Base-by-base conservation (phyloP, 2,329 filamentous ascomycete genomes). In the Fusarium mexicanum region DNA sequence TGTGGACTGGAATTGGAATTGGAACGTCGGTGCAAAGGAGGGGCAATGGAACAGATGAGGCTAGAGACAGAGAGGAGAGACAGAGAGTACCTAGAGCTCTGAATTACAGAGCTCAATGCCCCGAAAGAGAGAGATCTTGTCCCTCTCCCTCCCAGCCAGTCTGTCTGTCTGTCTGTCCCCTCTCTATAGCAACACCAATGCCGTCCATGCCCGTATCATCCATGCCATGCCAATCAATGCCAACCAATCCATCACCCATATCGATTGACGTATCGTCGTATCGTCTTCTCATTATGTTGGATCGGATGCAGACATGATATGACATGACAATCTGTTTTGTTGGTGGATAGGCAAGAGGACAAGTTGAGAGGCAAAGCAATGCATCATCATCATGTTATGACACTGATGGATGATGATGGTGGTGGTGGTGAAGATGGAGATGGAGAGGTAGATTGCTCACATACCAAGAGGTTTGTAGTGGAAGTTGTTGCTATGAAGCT, bases 211-310 rank as follows among this genome's bases (percentile, higher is more conserved):
- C 29, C 29, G 41, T 40, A 13, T n/a, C 35, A 24, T 55, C 63
- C 63, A 35, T 54, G 31, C 29, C 54, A 54, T 54, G 31, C 29
- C 54, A 54, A 57, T 67, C 54, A 44, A 57, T 67, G 53, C 24
- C 35, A 54, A 40, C 33, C 51, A 54, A 54, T 54, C 35, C 51
- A 54, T 40, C 24, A 40, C 35, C 51, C 33, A 24, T 59, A 44
- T 43, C 67, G 48, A 69, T 73, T 67, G 70, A 73, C 70, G 61
- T 73, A 61, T 73, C 41, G 55, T 71, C 44, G 61, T 54, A 71
- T 71, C 51, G 69, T 60, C 54, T 41, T 53, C 38, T 67, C 48
- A 59, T 44, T 22, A n/a, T 54, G 53, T 64, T 48, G 61, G 43
- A 43, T 61, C 43, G 61, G 48, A 64, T 44, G 37, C 44, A 40